Conservation (phyloP, 495 filamentous ascomycete species). For the Aspergillus baeticus region DNA sequence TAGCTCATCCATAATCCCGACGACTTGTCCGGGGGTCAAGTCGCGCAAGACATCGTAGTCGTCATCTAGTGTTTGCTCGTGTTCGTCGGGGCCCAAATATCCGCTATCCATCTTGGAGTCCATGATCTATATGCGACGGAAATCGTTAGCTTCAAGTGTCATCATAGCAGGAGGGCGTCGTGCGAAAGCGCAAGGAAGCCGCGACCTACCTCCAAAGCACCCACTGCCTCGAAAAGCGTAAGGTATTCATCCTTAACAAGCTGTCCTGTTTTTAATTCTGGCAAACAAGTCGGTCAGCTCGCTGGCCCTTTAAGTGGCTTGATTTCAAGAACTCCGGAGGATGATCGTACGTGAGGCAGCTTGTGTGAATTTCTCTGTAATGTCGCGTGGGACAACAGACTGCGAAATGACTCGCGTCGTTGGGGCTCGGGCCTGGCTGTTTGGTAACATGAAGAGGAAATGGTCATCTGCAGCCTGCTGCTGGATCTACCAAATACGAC, state of each 20-base stretch:
- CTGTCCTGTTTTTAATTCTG: slow-evolving; percentile 75
- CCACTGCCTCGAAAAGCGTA: slow-evolving; percentile 90
- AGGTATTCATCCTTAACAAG: slow-evolving; percentile 94
- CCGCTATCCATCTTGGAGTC: slow-evolving; percentile 99
- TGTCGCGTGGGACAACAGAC: slow-evolving; percentile 62
- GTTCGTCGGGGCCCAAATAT: slow-evolving; percentile 70
- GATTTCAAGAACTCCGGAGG: not conserved
- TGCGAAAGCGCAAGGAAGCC: not conserved
- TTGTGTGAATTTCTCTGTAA: slow-evolving; percentile 71
- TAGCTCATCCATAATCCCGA: slow-evolving; percentile 93
- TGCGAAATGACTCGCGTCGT: slow-evolving; percentile 39
- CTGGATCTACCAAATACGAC: slow-evolving; percentile 19
- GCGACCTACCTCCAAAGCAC: slow-evolving; percentile 80
- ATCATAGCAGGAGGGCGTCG: not conserved
- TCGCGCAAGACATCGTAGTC: slow-evolving; percentile 75
- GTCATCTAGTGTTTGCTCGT: slow-evolving; percentile 62
- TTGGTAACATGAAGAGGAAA: slow-evolving; percentile 35
- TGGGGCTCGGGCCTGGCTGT: slow-evolving; percentile 35
- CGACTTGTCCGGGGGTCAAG: slow-evolving; percentile 72
- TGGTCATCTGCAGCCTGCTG: slow-evolving; percentile 32
- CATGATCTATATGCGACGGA: slow-evolving; percentile 69
- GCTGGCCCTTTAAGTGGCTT: not conserved
- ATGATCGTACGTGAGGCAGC: slow-evolving; percentile 63
- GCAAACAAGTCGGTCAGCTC: not conserved
- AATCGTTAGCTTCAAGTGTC: slow-evolving; percentile 4